Percentiles rank a stretch among this genome's conserved stretches.
These are phyloP conservation scores for Mucor racemosus DNA, from an alignment of 371 early-diverging fungal species.

Conservation along the genomic window DNA sequence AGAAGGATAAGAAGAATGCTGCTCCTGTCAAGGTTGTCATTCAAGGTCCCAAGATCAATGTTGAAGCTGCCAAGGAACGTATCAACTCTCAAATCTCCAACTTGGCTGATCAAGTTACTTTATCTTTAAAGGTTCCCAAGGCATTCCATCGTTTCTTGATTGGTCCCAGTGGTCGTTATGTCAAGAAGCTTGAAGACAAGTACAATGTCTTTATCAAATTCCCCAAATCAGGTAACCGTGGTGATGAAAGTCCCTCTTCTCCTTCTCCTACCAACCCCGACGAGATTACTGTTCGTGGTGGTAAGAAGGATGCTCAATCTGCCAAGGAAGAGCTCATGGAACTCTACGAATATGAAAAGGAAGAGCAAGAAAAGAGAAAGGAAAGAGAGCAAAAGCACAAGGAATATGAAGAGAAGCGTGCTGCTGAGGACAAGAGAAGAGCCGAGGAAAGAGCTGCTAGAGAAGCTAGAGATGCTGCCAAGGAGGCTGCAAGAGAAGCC, in stretches of 20 bases:
- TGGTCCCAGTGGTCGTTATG: constrained; percentile 79
- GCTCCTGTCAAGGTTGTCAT: constrained; percentile 70
- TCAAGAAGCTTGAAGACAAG: constrained; percentile 81
- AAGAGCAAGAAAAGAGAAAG: constrained; percentile 56
- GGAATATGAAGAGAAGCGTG: constrained; percentile 40
- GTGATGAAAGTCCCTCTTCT: constrained; percentile 43
- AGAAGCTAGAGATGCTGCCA: constrained; percentile 30
- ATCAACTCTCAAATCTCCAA: constrained; percentile 71
- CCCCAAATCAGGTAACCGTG: constrained; percentile 60
- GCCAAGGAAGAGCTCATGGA: constrained; percentile 81
- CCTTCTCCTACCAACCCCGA: constrained; percentile 46
- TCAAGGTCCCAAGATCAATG: constrained; percentile 81
- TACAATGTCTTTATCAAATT: constrained; percentile 79
- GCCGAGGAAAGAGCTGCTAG: constrained; percentile 64
- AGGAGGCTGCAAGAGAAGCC: constrained; percentile 28
- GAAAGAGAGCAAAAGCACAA: constrained; percentile 49
- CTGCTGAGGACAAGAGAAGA: constrained; percentile 57
- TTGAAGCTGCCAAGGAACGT: constrained; percentile 74
- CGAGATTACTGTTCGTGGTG: constrained; percentile 75
- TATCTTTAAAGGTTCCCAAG: constrained; percentile 65
- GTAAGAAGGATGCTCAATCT: constrained; percentile 72
- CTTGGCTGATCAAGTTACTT: constrained; percentile 74
- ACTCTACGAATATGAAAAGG: constrained; percentile 77
- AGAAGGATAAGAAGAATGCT: constrained; percentile 47
- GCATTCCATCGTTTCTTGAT: constrained; percentile 78